Evolutionary conservation across 768 basidiomycete species (phyloP), one percentile per base, ranked within the genome.

Genomic region (Mrakia frigida): DNA sequence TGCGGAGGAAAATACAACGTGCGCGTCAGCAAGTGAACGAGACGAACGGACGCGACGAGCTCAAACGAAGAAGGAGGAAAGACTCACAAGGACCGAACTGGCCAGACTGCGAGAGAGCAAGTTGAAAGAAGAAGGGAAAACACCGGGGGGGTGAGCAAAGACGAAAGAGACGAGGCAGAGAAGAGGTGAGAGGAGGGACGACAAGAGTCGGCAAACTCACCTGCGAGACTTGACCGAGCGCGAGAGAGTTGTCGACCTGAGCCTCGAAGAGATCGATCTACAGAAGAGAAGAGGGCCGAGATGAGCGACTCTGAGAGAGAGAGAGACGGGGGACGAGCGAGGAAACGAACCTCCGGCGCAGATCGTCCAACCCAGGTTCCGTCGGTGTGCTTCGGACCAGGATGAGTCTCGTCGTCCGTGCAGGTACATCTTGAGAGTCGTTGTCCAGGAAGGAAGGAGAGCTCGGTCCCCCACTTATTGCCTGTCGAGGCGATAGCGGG

Each of bases 361-460:
- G 56, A 61, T 39, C 75, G 33, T 6, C 75, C 75, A 1, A 39
- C 88, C 80, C 88, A 94, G 5, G 90, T 86, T 41, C 93, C 93
- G 79, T 96, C 91, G 0, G 84, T 77, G 77, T 90, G 89, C 69
- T 88, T 83, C 31, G 94, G 94, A 13, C 95, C 95, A 6, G 95
- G 95, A 83, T 97, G 94, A 11, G 80, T 81, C 23, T 89, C 86
- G 83, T 95, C 91, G 33, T 89, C 89, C 18, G 86, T 83, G 82
- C 96, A 98, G 3, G 96, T 98, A 83, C 96, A 98, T 61, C 91
- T 85, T 9, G 92, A 93, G 35, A 97, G 85, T 73, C 76, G 46
- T 37, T 97, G 95, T 18, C 96, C 96, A 1, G 90, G 92, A 63
- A 97, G 90, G 82, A 86, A 97, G 0, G 35, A 98, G 84, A 16